Evolutionary conservation across 129 eudicot genomes (phyloP).

Genomic region (Kitagawia praeruptora): DNA sequence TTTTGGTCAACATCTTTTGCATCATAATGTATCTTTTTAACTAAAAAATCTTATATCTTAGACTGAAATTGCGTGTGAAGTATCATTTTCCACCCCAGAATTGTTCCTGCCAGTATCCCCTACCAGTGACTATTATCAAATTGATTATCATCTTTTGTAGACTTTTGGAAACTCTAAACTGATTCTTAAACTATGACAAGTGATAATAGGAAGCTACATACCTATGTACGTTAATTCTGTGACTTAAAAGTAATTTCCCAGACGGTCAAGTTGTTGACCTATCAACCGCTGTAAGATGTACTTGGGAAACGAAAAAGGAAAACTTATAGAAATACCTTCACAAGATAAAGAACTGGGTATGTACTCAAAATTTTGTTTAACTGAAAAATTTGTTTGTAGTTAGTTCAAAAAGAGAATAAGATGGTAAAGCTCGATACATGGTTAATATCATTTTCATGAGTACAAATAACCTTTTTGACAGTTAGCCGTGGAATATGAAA

Average conservation of each 20-base stretch:
- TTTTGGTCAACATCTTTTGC: not conserved
- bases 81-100: not conserved
- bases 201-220: not conserved
- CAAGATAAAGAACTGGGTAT: not conserved
- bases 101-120: not conserved
- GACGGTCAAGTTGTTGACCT: not conserved
- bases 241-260: not conserved
- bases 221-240: not conserved
- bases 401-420: not conserved
- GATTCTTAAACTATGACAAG: too few species aligned
- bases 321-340: not conserved
- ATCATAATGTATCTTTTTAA: not conserved
- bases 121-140: not conserved
- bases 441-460: not conserved
- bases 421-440: not conserved
- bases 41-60: not conserved
- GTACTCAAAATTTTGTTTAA: not conserved
- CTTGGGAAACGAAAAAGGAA: not conserved
- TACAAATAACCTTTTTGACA: conserved; percentile 19
- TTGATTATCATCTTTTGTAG: not conserved
- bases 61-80: not conserved
- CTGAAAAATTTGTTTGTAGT: not conserved
- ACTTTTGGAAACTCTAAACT: not conserved
- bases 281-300: not conserved
- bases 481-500: conserved; percentile 97